These are phyloP conservation scores for Lentinula aciculospora DNA, from an alignment of 768 basidiomycete species.

Conservation along the genomic window DNA sequence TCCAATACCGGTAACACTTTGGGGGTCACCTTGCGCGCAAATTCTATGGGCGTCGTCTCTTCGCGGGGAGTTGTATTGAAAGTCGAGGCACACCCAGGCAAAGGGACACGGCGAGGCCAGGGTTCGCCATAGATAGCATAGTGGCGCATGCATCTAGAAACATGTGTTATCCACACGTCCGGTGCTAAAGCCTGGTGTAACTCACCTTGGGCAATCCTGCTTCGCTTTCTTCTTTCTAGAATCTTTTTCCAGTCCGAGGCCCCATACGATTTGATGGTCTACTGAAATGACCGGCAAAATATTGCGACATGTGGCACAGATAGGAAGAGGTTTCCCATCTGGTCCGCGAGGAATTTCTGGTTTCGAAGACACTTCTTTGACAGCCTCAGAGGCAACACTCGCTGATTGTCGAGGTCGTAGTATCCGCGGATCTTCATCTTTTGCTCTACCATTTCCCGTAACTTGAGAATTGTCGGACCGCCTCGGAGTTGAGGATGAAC, in stretches of 20 bases:
- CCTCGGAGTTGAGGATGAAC: conserved; percentile 7
- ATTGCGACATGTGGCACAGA: conserved; percentile 66
- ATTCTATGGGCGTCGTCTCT: conserved; percentile 38
- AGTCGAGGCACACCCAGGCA: conserved; percentile 36
- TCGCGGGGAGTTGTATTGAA: conserved; percentile 43
- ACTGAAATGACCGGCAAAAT: conserved; percentile 73
- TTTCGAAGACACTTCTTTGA: conserved; percentile 29
- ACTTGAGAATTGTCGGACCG: conserved; percentile 19
- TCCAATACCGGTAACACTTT: conserved; percentile 47
- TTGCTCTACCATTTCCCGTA: conserved; percentile 34
- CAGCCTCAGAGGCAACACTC: conserved; percentile 26
- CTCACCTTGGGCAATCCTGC: conserved; percentile 73
- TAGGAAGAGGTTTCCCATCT: conserved; percentile 65
- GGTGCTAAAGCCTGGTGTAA: conserved; percentile 13
- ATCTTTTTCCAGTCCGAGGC: conserved; percentile 42
- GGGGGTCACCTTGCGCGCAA: conserved; percentile 43
- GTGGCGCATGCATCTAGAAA: conserved; percentile 68
- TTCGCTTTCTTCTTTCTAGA: conserved; percentile 52
- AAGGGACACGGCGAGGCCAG: conserved; percentile 64
- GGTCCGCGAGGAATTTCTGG: conserved; percentile 46
- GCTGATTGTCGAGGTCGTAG: conserved; percentile 43
- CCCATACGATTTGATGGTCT: conserved; percentile 73
- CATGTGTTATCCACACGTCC: background rate
- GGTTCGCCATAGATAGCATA: conserved; percentile 66
- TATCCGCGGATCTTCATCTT: conserved; percentile 46